Base-by-base conservation (phyloP, 106 monocot species). In the Dioscorea alata region DNA sequence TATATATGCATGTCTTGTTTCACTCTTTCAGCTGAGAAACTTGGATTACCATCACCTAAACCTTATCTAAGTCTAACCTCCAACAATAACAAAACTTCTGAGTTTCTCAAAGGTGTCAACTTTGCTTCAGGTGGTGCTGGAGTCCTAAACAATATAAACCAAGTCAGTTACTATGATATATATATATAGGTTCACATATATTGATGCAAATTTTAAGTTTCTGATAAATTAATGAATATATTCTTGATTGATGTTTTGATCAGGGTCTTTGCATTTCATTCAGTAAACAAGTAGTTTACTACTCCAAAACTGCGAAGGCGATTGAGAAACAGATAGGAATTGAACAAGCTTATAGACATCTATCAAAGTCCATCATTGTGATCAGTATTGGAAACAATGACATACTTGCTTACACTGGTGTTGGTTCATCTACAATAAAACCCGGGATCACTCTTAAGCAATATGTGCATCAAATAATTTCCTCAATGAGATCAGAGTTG, bases 91-190 rank as follows among this genome's bases (percentile, higher is more conserved):
- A 77, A 49, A 14, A 33, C 71, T 4, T 23, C 73, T 19, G 66
- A 28, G 13, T 94, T 79, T 69, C 67, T 88, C 35, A 59, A 60
- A 8, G 94, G 94, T 13, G 76, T 90, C 53, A 94, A 64, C 74
- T 90, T 94, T 69, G 94, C 90, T 4, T 94, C 94, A 0, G 94
- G 85, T 12, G 90, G 94, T 13, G 87, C 85, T 8, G 94, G 94
- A 51, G 32, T 94, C 49, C 33, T 80, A 10, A 72, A 87, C 56
- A 64, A 60, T 12, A 94, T 90, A 10, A 80, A 86, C 67, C 23
- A 23, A 62, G 88, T 88, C 72, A 74, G 59, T 15, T 54, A 6
- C 53, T 18, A 10, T 53, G 5, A 53, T 13, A 51, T 12, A 51
- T 13, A 51, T 17, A 51, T 13, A 12, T 51, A 16, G 18, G 18